Conservation (phyloP, 2,329 filamentous ascomycete genomes). For the Nothomitra cinnamomea region DNA sequence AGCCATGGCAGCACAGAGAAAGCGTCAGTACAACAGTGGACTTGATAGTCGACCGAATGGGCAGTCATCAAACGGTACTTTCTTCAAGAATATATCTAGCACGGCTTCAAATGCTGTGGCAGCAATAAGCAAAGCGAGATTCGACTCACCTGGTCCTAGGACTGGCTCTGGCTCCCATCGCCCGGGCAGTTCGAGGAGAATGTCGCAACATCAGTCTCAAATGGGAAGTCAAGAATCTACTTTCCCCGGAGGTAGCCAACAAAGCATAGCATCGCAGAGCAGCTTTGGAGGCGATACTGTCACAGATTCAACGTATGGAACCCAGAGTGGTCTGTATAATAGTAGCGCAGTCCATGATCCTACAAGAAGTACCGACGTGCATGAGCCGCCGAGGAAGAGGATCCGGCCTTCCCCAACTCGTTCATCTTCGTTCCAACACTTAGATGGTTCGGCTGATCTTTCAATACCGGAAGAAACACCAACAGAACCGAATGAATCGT, state of each 20-base stretch:
- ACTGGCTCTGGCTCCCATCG: conserved; percentile 9
- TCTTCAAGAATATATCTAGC: conserved; percentile 92
- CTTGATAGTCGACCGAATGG: conserved; percentile 51
- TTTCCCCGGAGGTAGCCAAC: conserved; percentile 58
- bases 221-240: conserved; percentile 44
- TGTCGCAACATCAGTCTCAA: conserved; percentile 22
- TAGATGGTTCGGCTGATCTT: conserved; percentile 16
- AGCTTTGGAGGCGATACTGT: conserved; percentile 42
- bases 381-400: conserved; percentile 72
- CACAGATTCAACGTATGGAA: conserved; percentile 51
- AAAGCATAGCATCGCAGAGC: conserved; percentile 55
- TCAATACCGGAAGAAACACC: conserved; percentile 41
- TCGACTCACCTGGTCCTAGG: conserved; percentile 70
- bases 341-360: conserved; percentile 13
- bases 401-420: conserved; percentile 40
- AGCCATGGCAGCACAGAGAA: conserved; percentile 39
- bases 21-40: conserved; percentile 70
- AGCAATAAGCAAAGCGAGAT: conserved; percentile 88
- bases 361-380: conserved; percentile 34
- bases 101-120: conserved; percentile 87
- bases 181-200: not conserved
- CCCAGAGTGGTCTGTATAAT: conserved; percentile 26
- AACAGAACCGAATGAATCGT: conserved; percentile 67
- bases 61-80: conserved; percentile 56
- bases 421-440: conserved; percentile 26